phyloP scores from a whole-genome alignment of 2,329 filamentous ascomycete genomes.

The Cephalotrichum gorgonifer region DNA sequence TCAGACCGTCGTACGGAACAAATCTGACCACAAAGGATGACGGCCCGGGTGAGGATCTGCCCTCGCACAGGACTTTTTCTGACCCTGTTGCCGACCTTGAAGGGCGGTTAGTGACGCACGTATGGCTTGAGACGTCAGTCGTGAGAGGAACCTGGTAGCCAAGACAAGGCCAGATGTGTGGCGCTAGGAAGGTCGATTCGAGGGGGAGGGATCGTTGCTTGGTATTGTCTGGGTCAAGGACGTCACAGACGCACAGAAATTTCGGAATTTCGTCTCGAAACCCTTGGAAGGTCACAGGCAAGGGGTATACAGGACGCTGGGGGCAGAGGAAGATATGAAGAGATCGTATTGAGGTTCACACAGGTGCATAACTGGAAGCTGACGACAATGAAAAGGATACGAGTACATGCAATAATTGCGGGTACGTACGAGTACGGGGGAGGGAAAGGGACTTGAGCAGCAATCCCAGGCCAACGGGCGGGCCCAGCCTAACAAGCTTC shows the following conservation, averaged over 20 bases:
- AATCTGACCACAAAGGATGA: background rate
- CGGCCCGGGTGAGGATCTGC: background rate
- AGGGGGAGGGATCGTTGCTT: too few species aligned
- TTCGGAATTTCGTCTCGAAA: too few species aligned
- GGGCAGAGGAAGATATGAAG: too few species aligned
- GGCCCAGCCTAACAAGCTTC: background rate
- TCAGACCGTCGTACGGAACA: background rate
- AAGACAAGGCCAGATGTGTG: background rate
- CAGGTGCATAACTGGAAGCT: background rate
- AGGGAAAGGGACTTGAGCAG: too few species aligned
- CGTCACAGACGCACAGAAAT: too few species aligned
- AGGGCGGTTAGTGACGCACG: background rate
- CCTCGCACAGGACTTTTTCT: background rate
- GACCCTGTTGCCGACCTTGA: background rate
- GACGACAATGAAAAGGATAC: background rate
- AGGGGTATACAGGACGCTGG: too few species aligned
- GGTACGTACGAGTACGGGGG: too few species aligned
- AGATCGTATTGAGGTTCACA: too few species aligned
- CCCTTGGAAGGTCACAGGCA: too few species aligned
- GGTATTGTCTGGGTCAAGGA: too few species aligned
- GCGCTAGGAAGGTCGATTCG: background rate
- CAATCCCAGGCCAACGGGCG: background rate
- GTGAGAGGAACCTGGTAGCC: conserved; percentile 4
- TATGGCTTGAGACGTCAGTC: conserved; percentile 1
- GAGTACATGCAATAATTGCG: too few species aligned